Evolutionary conservation across 2,329 filamentous ascomycete species (phyloP).

Genomic region (Penicillium oxalicum): DNA sequence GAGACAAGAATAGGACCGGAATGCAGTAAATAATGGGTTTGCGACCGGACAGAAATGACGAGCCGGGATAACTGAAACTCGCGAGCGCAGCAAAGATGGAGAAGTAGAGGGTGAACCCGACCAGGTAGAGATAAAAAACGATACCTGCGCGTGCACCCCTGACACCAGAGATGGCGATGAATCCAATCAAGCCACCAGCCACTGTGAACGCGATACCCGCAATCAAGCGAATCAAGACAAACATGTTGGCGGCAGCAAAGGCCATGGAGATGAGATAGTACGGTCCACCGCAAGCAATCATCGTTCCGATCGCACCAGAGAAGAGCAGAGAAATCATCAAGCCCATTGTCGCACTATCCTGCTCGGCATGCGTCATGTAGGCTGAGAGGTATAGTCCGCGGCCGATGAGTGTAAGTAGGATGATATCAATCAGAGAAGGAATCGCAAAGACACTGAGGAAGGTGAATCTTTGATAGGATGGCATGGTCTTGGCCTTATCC

Average conservation of each 20-base stretch:
- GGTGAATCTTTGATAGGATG: conserved; percentile 48
- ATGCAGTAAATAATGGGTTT: conserved; percentile 51
- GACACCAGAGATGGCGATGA: conserved; percentile 46
- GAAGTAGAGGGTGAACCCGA: conserved; percentile 54
- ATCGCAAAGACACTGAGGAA: conserved; percentile 58
- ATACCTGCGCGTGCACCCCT: conserved; percentile 44
- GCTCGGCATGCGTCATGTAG: conserved; percentile 47
- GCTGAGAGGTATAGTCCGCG: conserved; percentile 57
- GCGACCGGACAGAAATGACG: conserved; percentile 53
- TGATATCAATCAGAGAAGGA: conserved; percentile 56
- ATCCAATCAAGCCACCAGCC: conserved; percentile 49
- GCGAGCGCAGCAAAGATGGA: conserved; percentile 50
- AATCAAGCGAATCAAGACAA: conserved; percentile 48
- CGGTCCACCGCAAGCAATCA: conserved; percentile 57
- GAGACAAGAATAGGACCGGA: conserved; percentile 52
- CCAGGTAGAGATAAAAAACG: conserved; percentile 55
- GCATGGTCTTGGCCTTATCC: conserved; percentile 40
- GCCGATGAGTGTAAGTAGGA: conserved; percentile 54
- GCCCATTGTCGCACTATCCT: conserved; percentile 52
- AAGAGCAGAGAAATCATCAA: conserved; percentile 55
- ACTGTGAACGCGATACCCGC: conserved; percentile 48
- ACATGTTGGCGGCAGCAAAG: conserved; percentile 52
- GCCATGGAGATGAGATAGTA: conserved; percentile 57
- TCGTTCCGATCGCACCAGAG: conserved; percentile 57
- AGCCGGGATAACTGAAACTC: conserved; percentile 51